phyloP scores from a whole-genome alignment of 345 rosid genomes.

The Acer saccharum region DNA sequence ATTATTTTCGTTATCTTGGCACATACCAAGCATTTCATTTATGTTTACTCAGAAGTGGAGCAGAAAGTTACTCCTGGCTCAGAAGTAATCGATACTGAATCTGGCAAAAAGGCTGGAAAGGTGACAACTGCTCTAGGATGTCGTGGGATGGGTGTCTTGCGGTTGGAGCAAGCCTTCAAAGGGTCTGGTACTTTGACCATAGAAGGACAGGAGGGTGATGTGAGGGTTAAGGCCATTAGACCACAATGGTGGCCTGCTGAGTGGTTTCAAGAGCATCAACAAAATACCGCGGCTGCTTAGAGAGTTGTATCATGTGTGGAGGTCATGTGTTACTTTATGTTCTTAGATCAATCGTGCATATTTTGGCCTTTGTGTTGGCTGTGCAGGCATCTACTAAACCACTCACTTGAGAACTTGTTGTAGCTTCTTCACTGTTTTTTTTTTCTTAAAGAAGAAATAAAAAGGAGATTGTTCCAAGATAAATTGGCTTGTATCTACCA shows the following conservation, averaged over 20 bases:
- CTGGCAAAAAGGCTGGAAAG: slow-evolving; percentile 71
- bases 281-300: slow-evolving; percentile 42
- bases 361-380: slow-evolving; percentile 1
- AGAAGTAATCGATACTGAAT: slow-evolving; percentile 54
- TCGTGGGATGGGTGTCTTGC: slow-evolving; percentile 73
- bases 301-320: background rate
- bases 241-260: slow-evolving; percentile 89
- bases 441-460: background rate
- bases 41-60: slow-evolving; percentile 46
- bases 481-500: background rate
- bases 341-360: slow-evolving; percentile 4
- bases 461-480: background rate
- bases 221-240: slow-evolving; percentile 62
- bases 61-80: slow-evolving; percentile 66
- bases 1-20: background rate
- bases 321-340: background rate
- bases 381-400: slow-evolving; percentile 13
- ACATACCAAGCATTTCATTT: background rate
- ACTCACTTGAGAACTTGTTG: background rate
- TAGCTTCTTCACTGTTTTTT: slow-evolving; percentile 6
- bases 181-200: slow-evolving; percentile 39
- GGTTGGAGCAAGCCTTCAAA: slow-evolving; percentile 70
- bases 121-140: slow-evolving; percentile 71
- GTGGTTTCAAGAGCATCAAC: slow-evolving; percentile 61
- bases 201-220: slow-evolving; percentile 46